These are phyloP conservation scores for Talaromyces funiculosus DNA, from an alignment of 2,329 filamentous ascomycete species.

Conservation along the genomic window DNA sequence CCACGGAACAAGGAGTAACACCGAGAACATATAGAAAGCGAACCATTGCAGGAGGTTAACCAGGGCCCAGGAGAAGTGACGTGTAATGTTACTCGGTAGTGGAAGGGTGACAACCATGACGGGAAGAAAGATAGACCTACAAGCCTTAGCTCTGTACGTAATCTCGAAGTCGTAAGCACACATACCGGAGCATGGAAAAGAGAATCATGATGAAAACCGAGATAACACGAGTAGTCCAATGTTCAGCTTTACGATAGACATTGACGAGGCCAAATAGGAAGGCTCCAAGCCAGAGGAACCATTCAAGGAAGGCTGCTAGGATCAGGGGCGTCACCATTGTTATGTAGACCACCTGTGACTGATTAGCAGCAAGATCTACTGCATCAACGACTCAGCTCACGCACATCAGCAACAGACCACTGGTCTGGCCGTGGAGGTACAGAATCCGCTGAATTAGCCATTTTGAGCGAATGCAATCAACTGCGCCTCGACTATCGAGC, in stretches of 20 bases:
- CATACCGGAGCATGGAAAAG: slow-evolving; percentile 71
- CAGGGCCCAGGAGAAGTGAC: slow-evolving; percentile 64
- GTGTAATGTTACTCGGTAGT: slow-evolving; percentile 64
- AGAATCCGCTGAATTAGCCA: background rate
- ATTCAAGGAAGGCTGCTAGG: slow-evolving; percentile 80
- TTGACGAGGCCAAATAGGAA: slow-evolving; percentile 89
- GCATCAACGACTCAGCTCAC: slow-evolving; percentile 14
- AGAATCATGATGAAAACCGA: slow-evolving; percentile 67
- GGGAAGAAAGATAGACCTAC: slow-evolving; percentile 75
- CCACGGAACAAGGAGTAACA: slow-evolving; percentile 81
- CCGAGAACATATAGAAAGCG: slow-evolving; percentile 87
- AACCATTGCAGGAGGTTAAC: slow-evolving; percentile 82
- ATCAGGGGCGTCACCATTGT: slow-evolving; percentile 74
- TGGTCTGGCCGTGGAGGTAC: slow-evolving; percentile 18
- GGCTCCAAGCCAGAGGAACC: slow-evolving; percentile 90
- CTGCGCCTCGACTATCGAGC: background rate
- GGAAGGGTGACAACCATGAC: slow-evolving; percentile 93
- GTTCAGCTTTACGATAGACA: slow-evolving; percentile 82
- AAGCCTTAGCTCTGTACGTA: background rate
- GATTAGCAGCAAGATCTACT: background rate
- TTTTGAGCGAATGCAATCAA: background rate
- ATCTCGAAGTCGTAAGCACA: background rate
- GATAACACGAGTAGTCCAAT: slow-evolving; percentile 73
- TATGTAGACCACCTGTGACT: slow-evolving; percentile 71
- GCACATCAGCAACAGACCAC: slow-evolving; percentile 37